Conservation (phyloP, 106 monocot species). For the Posidonia australis region DNA sequence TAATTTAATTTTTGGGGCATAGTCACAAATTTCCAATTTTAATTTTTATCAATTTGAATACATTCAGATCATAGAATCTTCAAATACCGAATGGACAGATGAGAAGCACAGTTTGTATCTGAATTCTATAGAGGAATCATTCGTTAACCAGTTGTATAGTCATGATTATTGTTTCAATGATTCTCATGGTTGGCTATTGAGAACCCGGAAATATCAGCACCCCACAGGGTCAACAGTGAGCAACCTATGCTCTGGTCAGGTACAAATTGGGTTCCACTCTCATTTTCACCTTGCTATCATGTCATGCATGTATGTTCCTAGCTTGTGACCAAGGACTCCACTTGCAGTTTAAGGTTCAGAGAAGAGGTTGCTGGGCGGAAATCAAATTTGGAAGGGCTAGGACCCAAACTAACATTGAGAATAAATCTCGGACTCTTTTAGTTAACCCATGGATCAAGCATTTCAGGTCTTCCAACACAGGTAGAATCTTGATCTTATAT, state of each 20-base stretch:
- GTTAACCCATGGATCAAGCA: conserved; percentile 56
- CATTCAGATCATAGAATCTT: conserved; percentile 24
- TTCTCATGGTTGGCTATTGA: neutral
- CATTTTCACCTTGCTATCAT: neutral
- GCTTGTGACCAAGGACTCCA: neutral
- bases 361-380: conserved; percentile 28
- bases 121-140: conserved; percentile 79
- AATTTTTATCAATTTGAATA: neutral
- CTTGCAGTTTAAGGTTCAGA: conserved; percentile 50
- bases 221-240: neutral
- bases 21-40: too few relatives aligned
- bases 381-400: conserved; percentile 23
- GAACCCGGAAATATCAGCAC: neutral
- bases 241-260: conserved; percentile 3
- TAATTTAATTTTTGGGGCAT: too few relatives aligned
- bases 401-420: conserved; percentile 4
- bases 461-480: conserved; percentile 25
- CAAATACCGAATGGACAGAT: conserved; percentile 61
- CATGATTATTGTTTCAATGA: conserved; percentile 10
- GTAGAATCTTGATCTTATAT: conserved; percentile 5
- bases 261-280: neutral
- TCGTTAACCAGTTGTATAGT: conserved; percentile 59
- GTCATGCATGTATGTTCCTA: neutral
- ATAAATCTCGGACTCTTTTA: conserved; percentile 19
- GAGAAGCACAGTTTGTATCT: conserved; percentile 75